Evolutionary conservation across 164 flowering plant species (phyloP), one percentile per base, ranked within the genome.

Genomic region (Liquidambar formosana): DNA sequence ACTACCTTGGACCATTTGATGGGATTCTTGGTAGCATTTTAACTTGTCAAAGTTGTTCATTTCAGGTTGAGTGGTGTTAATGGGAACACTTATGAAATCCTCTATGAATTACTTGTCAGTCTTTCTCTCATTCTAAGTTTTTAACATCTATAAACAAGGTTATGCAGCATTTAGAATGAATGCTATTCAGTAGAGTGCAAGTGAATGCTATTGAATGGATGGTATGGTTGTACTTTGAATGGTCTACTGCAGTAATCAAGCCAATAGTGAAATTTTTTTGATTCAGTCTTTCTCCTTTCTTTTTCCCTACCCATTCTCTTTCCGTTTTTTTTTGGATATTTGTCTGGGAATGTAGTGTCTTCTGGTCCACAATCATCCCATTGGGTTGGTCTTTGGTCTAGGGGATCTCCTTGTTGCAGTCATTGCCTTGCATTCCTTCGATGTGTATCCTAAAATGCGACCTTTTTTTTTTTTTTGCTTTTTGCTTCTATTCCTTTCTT

Each of bases 1-100:
- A 66, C 64, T 82, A 82, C 61, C 81, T 89, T 73, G 96, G 95
- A 66, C 99, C 99, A 58, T 89, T 95, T 80, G 86, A 91, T 84
- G 99, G 99, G 63, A 88, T 90, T 65, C 78, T 88, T 71, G 78
- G 97, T 70, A 95, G 97, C 82, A 62, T 73, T 33, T 86, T 95
- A 75, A 80, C 79, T 63, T 95, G 97, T 80, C 85, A 76, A 85
- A 91, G 85, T 72, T 95, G 99, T 80, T 85, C 89, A 27, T 81
- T 79, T 80, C 91, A 95, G 97, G 99, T 95, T 70, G 66, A 66
- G 22, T 64, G 62, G 68, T 74, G 51, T 71, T 74, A 52, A 59
- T 46, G 26, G 16, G 68, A 72, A 58, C 56, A 49, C 49, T 66
- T 53, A 47, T 65, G 49, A 25, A 45, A 57, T 63, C 19, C 28